A percentile compares a stretch with the other conserved stretches of the same genome.
Evolutionary conservation across 495 filamentous ascomycete species (phyloP).

Genomic region (Filosporella fistucella): DNA sequence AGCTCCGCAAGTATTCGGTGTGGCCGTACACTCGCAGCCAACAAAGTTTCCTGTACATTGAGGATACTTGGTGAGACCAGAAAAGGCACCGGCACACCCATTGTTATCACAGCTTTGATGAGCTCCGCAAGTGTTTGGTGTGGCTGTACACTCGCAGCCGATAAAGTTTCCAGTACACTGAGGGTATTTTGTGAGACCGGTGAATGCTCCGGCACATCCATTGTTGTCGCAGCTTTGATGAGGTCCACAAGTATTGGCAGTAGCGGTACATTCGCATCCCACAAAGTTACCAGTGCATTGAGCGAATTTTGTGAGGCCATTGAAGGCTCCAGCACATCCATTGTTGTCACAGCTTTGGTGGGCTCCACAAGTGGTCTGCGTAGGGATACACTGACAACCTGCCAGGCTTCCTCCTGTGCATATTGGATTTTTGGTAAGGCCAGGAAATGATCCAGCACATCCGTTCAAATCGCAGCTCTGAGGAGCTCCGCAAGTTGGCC

Average conservation of each 20-base stretch:
- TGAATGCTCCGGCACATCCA: background rate
- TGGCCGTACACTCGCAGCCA: background rate
- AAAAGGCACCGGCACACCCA: slow-evolving; percentile 5
- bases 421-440: background rate
- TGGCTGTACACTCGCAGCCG: background rate
- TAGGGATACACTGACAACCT: background rate
- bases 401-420: slow-evolving; percentile 1
- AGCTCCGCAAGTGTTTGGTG: background rate
- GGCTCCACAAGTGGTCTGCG: background rate
- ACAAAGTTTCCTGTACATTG: slow-evolving; percentile 1
- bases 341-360: slow-evolving; percentile 9
- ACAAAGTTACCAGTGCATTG: slow-evolving; percentile 1
- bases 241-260: slow-evolving; percentile 1
- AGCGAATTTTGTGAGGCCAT: background rate
- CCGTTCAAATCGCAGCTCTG: slow-evolving; percentile 11
- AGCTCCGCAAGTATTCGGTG: slow-evolving; percentile 1
- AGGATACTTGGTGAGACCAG: background rate
- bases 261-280: slow-evolving; percentile 4
- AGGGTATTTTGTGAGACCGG: background rate
- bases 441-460: slow-evolving; percentile 2
- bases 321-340: slow-evolving; percentile 4
- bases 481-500: background rate
- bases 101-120: slow-evolving; percentile 10
- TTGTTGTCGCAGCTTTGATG: background rate
- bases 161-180: slow-evolving; percentile 1